Evolutionary conservation across 352 stramenopile genomes (phyloP).

Genomic region (Phytophthora nicotianae): DNA sequence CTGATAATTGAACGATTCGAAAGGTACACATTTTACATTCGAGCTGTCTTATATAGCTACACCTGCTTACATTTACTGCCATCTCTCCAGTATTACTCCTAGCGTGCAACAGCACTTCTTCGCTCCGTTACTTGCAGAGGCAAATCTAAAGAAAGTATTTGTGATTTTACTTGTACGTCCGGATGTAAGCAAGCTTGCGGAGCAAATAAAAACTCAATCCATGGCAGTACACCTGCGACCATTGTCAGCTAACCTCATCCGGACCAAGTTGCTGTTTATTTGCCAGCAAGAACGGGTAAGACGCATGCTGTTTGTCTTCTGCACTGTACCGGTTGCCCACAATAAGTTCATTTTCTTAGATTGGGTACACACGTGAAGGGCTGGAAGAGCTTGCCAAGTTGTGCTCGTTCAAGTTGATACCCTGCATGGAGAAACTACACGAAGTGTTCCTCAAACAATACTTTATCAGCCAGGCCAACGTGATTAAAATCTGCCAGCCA

Average conservation of each 20-base stretch:
- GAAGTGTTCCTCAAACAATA: slow-evolving; percentile 55
- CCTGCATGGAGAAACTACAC: slow-evolving; percentile 49
- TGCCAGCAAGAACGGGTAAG: slow-evolving; percentile 53
- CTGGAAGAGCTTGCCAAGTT: slow-evolving; percentile 52
- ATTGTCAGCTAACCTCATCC: slow-evolving; percentile 49
- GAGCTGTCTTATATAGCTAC: background rate
- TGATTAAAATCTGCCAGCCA: slow-evolving; percentile 32
- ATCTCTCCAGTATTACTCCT: slow-evolving; percentile 36
- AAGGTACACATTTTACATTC: slow-evolving; percentile 26
- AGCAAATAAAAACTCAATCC: slow-evolving; percentile 58
- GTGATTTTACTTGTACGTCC: slow-evolving; percentile 57
- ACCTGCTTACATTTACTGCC: background rate
- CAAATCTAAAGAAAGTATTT: slow-evolving; percentile 65
- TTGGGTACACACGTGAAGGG: slow-evolving; percentile 63
- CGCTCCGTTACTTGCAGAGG: slow-evolving; percentile 45
- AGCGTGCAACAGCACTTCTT: slow-evolving; percentile 73
- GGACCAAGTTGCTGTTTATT: slow-evolving; percentile 58
- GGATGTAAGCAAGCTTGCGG: slow-evolving; percentile 59
- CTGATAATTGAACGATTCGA: slow-evolving; percentile 69
- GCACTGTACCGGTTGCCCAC: background rate
- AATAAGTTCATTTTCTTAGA: slow-evolving; percentile 27
- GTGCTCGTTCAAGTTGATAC: slow-evolving; percentile 45
- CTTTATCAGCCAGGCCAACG: slow-evolving; percentile 65
- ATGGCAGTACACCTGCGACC: slow-evolving; percentile 45
- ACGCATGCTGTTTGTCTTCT: background rate